phyloP scores from a whole-genome alignment of 371 early-diverging fungal genomes.

The Sporodiniella umbellata region DNA sequence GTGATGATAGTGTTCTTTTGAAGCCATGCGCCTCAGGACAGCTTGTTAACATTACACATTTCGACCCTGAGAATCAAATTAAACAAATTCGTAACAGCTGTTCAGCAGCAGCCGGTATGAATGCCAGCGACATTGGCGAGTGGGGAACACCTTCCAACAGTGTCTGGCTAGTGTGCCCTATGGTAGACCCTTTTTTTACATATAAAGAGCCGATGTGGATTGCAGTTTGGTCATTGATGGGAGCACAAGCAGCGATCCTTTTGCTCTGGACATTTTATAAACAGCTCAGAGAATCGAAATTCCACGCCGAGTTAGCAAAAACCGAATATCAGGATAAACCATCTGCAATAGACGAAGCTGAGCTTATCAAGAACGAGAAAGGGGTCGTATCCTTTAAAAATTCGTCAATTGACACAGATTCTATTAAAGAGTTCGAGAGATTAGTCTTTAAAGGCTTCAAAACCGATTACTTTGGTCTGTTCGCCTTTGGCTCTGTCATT shows the following conservation, averaged over 20 bases:
- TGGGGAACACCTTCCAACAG: slow-evolving; percentile 27
- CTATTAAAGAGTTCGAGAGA: slow-evolving; percentile 39
- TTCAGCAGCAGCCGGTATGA: slow-evolving; percentile 25
- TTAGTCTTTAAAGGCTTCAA: slow-evolving; percentile 65
- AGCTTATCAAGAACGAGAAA: slow-evolving; percentile 5
- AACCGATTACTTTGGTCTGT: slow-evolving; percentile 50
- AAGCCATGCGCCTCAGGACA: slow-evolving; percentile 44
- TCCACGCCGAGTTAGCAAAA: slow-evolving; percentile 2
- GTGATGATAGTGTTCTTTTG: slow-evolving; percentile 26
- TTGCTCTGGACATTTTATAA: slow-evolving; percentile 47
- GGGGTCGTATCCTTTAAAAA: neutral
- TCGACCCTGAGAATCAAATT: slow-evolving; percentile 46
- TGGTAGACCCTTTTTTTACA: slow-evolving; percentile 43
- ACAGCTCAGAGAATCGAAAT: slow-evolving; percentile 11
- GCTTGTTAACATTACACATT: slow-evolving; percentile 45
- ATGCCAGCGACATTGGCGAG: slow-evolving; percentile 19
- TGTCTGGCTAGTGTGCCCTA: slow-evolving; percentile 56
- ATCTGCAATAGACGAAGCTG: no score
- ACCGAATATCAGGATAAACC: no score
- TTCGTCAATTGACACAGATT: slow-evolving; percentile 17
- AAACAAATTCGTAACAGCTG: slow-evolving; percentile 45
- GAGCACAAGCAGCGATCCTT: slow-evolving; percentile 36
- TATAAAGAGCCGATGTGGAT: slow-evolving; percentile 61
- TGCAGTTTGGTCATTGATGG: slow-evolving; percentile 43
- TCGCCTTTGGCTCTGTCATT: slow-evolving; percentile 50